Conservation (phyloP, 2,329 filamentous ascomycete species). For the Pseudogymnoascus pannorum region DNA sequence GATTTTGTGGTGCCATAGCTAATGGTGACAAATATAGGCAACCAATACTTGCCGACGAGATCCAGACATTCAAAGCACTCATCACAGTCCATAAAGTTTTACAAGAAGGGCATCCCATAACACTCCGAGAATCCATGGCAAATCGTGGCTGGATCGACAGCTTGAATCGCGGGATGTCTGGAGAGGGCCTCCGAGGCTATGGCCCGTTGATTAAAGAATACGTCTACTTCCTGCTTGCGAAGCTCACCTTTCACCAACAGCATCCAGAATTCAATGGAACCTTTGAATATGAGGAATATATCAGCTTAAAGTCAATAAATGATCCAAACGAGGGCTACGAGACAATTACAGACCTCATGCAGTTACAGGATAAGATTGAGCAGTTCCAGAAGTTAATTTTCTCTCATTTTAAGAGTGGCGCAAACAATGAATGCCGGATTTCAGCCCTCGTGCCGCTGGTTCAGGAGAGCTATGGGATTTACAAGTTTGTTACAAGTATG, state of each 20-base stretch:
- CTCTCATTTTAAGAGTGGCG: slow-evolving; percentile 84
- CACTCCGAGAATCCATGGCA: slow-evolving; percentile 79
- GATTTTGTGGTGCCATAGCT: slow-evolving; percentile 7
- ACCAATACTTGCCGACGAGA: slow-evolving; percentile 95
- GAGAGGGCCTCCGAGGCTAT: slow-evolving; percentile 85
- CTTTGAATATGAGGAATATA: slow-evolving; percentile 98
- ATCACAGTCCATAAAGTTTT: slow-evolving; percentile 97
- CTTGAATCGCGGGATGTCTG: slow-evolving; percentile 72
- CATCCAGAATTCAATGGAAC: slow-evolving; percentile 98
- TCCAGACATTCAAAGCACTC: slow-evolving; percentile 97
- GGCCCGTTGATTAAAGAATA: slow-evolving; percentile 92
- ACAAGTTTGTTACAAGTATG: slow-evolving; percentile 99
- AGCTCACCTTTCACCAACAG: slow-evolving; percentile 92
- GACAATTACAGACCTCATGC: slow-evolving; percentile 95
- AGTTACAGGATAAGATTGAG: slow-evolving; percentile 95
- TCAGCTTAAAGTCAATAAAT: slow-evolving; percentile 95
- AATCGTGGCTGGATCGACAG: slow-evolving; percentile 90
- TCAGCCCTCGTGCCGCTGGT: slow-evolving; percentile 88
- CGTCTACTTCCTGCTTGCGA: slow-evolving; percentile 88
- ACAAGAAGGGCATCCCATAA: slow-evolving; percentile 88
- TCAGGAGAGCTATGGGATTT: slow-evolving; percentile 97
- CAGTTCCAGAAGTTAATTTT: slow-evolving; percentile 98
- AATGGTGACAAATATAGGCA: slow-evolving; percentile 49
- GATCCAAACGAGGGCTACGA: slow-evolving; percentile 97
- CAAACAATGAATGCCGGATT: slow-evolving; percentile 95